Evolutionary conservation across 306 rosid species (phyloP).

Genomic region (Luffa acutangula): DNA sequence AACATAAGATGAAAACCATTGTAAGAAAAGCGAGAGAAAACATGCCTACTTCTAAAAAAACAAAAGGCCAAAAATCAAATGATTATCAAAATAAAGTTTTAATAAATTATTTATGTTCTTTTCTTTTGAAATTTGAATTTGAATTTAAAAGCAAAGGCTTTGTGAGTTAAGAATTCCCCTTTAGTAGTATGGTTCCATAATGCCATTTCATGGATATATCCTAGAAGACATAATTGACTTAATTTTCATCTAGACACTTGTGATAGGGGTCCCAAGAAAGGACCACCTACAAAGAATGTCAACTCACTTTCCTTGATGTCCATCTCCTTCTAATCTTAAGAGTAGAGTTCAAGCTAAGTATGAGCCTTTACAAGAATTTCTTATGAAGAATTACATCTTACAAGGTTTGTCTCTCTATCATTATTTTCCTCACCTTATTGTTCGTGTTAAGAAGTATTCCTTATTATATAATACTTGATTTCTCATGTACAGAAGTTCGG

Average conservation of each 20-base stretch:
- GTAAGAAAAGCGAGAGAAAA: no score
- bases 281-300: neutral
- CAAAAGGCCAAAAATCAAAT: no score
- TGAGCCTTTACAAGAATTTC: neutral
- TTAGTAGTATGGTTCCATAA: neutral
- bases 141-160: neutral
- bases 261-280: neutral
- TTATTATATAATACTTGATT: neutral
- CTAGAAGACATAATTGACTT: neutral
- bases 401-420: no score
- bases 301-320: neutral
- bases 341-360: constrained; percentile 1
- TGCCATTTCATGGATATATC: neutral
- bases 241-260: neutral
- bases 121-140: neutral
- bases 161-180: neutral
- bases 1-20: no score
- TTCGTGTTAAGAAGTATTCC: no score
- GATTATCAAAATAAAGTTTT: no score
- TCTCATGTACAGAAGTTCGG: no score
- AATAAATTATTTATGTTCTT: neutral
- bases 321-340: neutral
- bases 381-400: neutral
- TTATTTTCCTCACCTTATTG: no score
- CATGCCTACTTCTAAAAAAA: no score